Evolutionary conservation across 106 monocot genomes (phyloP).

Genomic region (Dendrobium chrysotoxum): DNA sequence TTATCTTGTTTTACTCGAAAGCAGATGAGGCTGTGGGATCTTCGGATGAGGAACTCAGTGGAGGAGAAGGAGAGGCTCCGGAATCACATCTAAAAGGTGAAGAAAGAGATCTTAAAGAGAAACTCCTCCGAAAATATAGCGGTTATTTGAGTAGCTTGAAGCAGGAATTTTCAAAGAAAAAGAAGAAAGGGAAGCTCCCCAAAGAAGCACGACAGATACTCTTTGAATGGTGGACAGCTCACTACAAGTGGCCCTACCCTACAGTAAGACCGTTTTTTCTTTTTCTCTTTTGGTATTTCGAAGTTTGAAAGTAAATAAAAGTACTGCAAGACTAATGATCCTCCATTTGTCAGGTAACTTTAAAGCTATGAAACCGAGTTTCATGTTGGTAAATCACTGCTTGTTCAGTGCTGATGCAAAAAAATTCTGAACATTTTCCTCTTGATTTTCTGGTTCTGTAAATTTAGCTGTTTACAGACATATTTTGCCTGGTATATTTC

Average conservation of each 20-base stretch:
- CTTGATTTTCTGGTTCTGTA: no score
- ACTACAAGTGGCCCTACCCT: constrained; percentile 75
- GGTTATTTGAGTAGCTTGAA: constrained; percentile 54
- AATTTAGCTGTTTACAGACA: no score
- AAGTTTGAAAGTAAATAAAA: background rate
- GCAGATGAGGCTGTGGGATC: constrained; percentile 55
- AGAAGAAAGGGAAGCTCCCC: constrained; percentile 73
- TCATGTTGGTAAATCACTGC: no score
- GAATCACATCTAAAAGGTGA: constrained; percentile 22
- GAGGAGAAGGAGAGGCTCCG: constrained; percentile 28
- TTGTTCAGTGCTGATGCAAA: no score
- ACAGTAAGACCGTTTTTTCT: constrained; percentile 30
- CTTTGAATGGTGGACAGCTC: constrained; percentile 66
- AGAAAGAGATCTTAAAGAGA: constrained; percentile 56
- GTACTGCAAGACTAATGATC: background rate
- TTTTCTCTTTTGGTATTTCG: background rate
- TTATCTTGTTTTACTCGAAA: background rate
- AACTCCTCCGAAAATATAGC: constrained; percentile 74
- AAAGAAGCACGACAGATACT: constrained; percentile 48
- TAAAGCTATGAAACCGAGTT: no score
- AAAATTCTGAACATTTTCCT: no score
- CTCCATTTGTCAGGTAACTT: no score
- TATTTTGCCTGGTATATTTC: no score
- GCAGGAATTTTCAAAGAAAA: constrained; percentile 72
- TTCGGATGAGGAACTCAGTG: constrained; percentile 58